Conservation (phyloP, 23 red algal species). For the Gracilariopsis chorda region DNA sequence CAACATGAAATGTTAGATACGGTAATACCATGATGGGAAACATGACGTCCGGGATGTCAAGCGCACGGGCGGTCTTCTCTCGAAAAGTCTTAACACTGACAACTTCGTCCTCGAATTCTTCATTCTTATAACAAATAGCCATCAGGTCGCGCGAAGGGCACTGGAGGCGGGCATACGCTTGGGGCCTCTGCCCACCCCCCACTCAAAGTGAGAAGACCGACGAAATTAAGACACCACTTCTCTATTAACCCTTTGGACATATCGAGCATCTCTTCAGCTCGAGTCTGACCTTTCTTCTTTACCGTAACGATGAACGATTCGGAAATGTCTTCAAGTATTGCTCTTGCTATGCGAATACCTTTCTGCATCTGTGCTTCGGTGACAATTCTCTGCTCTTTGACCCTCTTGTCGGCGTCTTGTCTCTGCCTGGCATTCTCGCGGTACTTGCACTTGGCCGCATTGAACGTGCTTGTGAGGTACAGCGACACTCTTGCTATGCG, state of each 20-base stretch:
- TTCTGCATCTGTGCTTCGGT: background rate
- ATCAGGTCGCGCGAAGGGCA: background rate
- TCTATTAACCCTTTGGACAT: background rate
- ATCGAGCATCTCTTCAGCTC: background rate
- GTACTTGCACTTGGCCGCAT: background rate
- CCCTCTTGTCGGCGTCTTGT: background rate
- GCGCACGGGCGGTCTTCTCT: background rate
- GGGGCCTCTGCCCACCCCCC: constrained; percentile 11
- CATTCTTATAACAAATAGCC: no score
- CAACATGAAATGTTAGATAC: background rate
- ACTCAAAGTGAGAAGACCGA: background rate
- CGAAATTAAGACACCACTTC: constrained; percentile 9
- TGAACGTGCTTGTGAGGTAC: background rate
- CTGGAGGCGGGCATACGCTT: background rate
- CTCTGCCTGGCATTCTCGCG: background rate
- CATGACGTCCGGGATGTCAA: background rate
- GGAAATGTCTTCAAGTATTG: background rate
- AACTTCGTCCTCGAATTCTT: background rate
- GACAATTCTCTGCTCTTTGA: background rate
- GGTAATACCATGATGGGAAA: background rate
- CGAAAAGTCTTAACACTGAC: background rate
- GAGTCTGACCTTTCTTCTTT: background rate
- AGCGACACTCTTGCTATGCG: background rate
- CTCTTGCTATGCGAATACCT: background rate
- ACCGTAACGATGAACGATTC: background rate